Evolutionary conservation across 129 eudicot genomes (phyloP).

Genomic region (Saposhnikovia divaricata): DNA sequence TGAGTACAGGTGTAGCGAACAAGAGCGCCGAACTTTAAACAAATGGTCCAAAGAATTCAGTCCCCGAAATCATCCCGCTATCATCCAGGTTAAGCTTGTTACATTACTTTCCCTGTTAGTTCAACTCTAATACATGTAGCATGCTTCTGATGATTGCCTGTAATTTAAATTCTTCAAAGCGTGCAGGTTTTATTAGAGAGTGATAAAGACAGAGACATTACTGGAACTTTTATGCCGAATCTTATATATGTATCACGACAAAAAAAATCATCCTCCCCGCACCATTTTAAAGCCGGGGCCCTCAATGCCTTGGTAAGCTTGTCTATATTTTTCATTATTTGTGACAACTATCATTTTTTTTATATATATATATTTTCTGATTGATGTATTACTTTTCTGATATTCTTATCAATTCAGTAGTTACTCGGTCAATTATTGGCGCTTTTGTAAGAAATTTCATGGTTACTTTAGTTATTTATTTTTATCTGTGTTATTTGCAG

Average conservation of each 20-base stretch:
- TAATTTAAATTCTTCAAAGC: not conserved
- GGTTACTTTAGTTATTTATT: too few species aligned
- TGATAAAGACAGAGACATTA: constrained; percentile 31
- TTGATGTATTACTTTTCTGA: too few species aligned
- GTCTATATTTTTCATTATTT: too few species aligned
- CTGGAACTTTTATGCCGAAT: constrained; percentile 52
- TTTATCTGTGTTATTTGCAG: constrained; percentile 19
- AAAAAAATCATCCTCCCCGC: constrained; percentile 35
- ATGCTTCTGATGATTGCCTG: not conserved
- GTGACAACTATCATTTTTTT: too few species aligned
- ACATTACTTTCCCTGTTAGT: not conserved
- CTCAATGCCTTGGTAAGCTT: constrained; percentile 55
- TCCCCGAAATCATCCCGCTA: constrained; percentile 50
- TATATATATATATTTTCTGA: too few species aligned
- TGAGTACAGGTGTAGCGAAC: constrained; percentile 24
- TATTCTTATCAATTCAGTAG: too few species aligned
- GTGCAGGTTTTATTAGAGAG: constrained; percentile 41
- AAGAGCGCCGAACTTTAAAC: constrained; percentile 18
- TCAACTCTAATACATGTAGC: too few species aligned
- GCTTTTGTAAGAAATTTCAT: too few species aligned
- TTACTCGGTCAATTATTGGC: too few species aligned
- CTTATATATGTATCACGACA: constrained; percentile 54
- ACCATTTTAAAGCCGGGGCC: constrained; percentile 81
- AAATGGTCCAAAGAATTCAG: constrained; percentile 47
- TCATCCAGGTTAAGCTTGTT: constrained; percentile 42